A percentile compares a stretch with the other conserved stretches of the same genome.
Evolutionary conservation across 139 green algal genomes (phyloP).

Genomic region (Monoraphidium neglectum): DNA sequence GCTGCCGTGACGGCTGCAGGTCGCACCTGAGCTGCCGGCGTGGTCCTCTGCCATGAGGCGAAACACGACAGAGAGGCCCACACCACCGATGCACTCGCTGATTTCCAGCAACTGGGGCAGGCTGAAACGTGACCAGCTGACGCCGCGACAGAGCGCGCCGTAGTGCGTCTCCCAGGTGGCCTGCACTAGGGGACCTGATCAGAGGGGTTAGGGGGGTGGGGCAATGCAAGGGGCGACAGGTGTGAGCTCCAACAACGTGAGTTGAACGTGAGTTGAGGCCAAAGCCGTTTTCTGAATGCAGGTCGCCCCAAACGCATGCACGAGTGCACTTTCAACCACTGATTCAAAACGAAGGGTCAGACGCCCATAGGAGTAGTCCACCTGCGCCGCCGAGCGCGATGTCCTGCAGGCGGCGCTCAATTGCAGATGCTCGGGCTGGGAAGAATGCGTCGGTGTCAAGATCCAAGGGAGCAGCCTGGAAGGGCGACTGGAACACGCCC

Average conservation of each 20-base stretch:
- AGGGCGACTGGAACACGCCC: constrained; percentile 75
- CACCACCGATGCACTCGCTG: constrained; percentile 68
- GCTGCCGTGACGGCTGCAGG: background rate
- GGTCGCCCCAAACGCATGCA: background rate
- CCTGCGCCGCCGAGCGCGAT: constrained; percentile 41
- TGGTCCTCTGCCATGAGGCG: constrained; percentile 79
- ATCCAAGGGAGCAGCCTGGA: constrained; percentile 85
- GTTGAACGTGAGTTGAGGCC: background rate
- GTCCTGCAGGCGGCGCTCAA: constrained; percentile 60
- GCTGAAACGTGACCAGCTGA: constrained; percentile 73
- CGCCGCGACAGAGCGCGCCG: constrained; percentile 55
- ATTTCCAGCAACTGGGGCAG: constrained; percentile 72
- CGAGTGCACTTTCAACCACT: background rate
- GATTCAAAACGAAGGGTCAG: background rate
- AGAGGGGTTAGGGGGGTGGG: background rate
- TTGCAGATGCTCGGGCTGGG: constrained; percentile 36
- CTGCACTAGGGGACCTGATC: background rate
- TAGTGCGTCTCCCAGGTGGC: constrained; percentile 56
- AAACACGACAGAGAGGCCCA: constrained; percentile 71
- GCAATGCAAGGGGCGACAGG: background rate
- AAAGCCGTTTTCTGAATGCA: background rate
- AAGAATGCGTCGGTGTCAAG: constrained; percentile 80
- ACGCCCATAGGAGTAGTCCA: background rate
- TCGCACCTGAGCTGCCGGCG: constrained; percentile 55
- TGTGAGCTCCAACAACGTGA: background rate